A percentile compares a stretch with the other conserved stretches of the same genome.
phyloP scores from a whole-genome alignment of 1,139 yeast genomes.

The Magnusiomyces sp. region DNA sequence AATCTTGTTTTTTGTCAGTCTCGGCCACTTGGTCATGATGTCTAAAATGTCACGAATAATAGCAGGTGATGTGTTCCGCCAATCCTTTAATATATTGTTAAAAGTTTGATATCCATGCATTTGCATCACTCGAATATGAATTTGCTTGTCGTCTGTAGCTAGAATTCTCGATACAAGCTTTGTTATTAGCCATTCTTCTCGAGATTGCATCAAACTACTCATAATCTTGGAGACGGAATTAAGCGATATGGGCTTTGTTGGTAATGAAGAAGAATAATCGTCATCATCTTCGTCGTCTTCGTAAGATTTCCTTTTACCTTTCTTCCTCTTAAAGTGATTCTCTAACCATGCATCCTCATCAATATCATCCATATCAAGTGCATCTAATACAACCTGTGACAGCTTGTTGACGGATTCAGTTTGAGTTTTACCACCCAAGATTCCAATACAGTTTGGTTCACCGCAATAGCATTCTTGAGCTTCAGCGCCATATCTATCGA shows the following conservation, averaged over 20 bases:
- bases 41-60: slow-evolving; percentile 39
- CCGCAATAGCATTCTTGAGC: slow-evolving; percentile 96
- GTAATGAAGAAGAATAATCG: slow-evolving; percentile 54
- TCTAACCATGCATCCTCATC: slow-evolving; percentile 34
- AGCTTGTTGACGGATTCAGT: slow-evolving; percentile 79
- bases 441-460: slow-evolving; percentile 82
- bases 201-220: slow-evolving; percentile 72
- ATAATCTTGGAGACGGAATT: slow-evolving; percentile 65
- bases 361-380: slow-evolving; percentile 67
- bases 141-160: slow-evolving; percentile 45
- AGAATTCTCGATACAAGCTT: slow-evolving; percentile 63
- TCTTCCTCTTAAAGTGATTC: slow-evolving; percentile 49
- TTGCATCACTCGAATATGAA: slow-evolving; percentile 55
- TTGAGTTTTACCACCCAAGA: slow-evolving; percentile 94
- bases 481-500: slow-evolving; percentile 90
- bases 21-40: slow-evolving; percentile 68
- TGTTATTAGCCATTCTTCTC: slow-evolving; percentile 56
- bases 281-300: slow-evolving; percentile 38
- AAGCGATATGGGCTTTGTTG: slow-evolving; percentile 42
- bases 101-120: slow-evolving; percentile 85
- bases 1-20: slow-evolving; percentile 71
- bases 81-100: slow-evolving; percentile 46
- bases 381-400: slow-evolving; percentile 79
- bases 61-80: slow-evolving; percentile 32
- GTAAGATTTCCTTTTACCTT: slow-evolving; percentile 29